phyloP scores from a whole-genome alignment of 2,329 filamentous ascomycete genomes.

The Lasiodiplodia hormozganensis region DNA sequence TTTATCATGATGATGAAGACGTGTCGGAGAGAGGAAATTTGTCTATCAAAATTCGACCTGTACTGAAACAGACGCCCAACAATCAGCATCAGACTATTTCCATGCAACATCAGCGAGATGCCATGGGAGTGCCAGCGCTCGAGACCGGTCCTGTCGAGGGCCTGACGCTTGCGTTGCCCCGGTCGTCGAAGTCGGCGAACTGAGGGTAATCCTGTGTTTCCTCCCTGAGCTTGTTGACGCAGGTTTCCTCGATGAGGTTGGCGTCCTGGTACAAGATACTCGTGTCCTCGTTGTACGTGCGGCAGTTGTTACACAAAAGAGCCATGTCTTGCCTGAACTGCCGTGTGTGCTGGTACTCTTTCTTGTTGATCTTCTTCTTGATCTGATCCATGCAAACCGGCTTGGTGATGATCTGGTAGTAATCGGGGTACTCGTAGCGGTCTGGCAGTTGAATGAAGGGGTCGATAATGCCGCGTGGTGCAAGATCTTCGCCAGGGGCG shows the following conservation, averaged over 20 bases:
- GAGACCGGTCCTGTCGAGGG: constrained; percentile 59
- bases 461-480: constrained; percentile 84
- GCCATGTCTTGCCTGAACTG: constrained; percentile 85
- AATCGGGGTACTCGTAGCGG: constrained; percentile 89
- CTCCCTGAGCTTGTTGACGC: constrained; percentile 60
- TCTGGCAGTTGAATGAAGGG: constrained; percentile 92
- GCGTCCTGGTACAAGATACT: constrained; percentile 93
- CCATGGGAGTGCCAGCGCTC: constrained; percentile 65
- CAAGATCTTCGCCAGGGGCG: constrained; percentile 53
- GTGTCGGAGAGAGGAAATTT: constrained; percentile 3
- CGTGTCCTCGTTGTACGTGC: constrained; percentile 95
- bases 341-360: constrained; percentile 83
- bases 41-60: constrained; percentile 19
- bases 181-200: constrained; percentile 63
- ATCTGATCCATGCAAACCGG: constrained; percentile 98
- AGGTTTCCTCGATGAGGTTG: constrained; percentile 78
- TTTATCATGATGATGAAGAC: constrained; percentile 24
- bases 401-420: constrained; percentile 89
- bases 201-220: constrained; percentile 63
- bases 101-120: constrained; percentile 14
- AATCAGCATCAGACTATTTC: neutral
- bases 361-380: constrained; percentile 92
- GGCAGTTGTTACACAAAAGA: constrained; percentile 86
- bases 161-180: constrained; percentile 58
- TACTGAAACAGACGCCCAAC: constrained; percentile 3